A percentile compares a stretch with the other conserved stretches of the same genome.
Conservation (phyloP, 176 grass and related monocot genomes). For the Hsuehochloa calcarea region DNA sequence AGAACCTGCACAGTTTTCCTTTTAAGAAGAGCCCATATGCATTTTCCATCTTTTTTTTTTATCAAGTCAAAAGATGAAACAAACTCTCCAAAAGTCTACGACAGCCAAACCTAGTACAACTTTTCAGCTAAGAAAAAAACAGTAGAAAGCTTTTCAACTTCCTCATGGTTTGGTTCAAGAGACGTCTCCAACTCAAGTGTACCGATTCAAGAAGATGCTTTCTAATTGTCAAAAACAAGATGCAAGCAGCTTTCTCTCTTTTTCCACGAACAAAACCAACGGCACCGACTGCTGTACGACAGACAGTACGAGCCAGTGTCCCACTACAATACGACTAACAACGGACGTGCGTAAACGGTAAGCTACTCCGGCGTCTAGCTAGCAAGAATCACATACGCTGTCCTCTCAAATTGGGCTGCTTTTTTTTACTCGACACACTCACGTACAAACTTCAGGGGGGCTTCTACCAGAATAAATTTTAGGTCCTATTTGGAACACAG, state of each 20-base stretch:
- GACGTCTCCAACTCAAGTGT: not conserved
- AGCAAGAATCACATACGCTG: slow-evolving; percentile 2
- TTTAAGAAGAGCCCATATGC: not conserved
- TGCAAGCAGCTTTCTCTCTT: slow-evolving; percentile 12
- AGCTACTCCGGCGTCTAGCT: not conserved
- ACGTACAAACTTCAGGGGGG: not conserved
- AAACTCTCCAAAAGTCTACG: not conserved
- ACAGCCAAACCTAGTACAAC: not conserved
- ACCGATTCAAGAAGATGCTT: slow-evolving; percentile 3
- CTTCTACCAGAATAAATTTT: not conserved
- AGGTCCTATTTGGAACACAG: not conserved
- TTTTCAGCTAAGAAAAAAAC: not conserved
- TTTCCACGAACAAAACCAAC: slow-evolving; percentile 13
- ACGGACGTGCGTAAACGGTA: not conserved
- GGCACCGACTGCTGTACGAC: not conserved
- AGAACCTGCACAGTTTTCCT: not conserved
- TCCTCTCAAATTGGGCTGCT: not conserved
- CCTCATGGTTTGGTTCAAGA: not conserved
- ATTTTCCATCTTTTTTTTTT: not conserved
- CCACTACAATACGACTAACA: not conserved
- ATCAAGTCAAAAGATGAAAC: not conserved
- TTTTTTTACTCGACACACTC: not conserved
- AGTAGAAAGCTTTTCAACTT: not conserved
- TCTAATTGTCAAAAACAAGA: not conserved
- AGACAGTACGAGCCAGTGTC: not conserved